Base-by-base conservation (phyloP, 306 rosid genomes). In the Citrullus mucosospermus region DNA sequence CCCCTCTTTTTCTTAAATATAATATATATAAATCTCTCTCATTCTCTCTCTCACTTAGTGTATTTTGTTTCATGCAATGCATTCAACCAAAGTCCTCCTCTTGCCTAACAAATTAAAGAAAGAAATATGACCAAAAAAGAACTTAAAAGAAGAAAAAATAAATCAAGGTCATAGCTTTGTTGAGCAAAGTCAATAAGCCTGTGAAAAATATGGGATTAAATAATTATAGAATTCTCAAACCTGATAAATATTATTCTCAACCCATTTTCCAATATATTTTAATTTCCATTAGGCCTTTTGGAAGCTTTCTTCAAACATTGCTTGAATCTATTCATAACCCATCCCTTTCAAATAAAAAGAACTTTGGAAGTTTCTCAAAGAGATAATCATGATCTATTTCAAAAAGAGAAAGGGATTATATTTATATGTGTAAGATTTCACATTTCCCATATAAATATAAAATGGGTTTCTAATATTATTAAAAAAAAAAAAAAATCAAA, bases 31-130 rank as follows among this genome's bases (percentile, higher is more conserved):
- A 32, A 2, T 32, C 36, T 32, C 3, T 56, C 62, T 4, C 7
- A 10, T 6, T 59, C 2, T 59, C 18, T 15, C 43, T 30, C 70
- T 63, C 44, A 11, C 69, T 28, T 4, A 6, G 12, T 39, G 2
- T 39, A 20, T 67, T 67, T 38, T 68, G 36, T n/a, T 48, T 69
- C 56, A 69, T 69, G 76, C 76, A 71, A 71, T 48, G 58, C 77
- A 71, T 71, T 71, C 22, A 28, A 25, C 59, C 58, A 71, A 71
- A 38, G 30, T 50, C 39, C 22, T 10, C 34, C 3, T 43, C 56
- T 71, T 71, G 58, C 76, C 76, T 71, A 48, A 71, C 76, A 71
- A 70, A 48, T 48, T 51, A 70, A 41, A 34, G 6, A 17, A 70
- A 46, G 55, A 16, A 68, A 44, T 0, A 25, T 70, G 57, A 12